Percentiles rank a stretch among this genome's conserved stretches.
These are phyloP conservation scores for Chenopodium album DNA, from an alignment of 148 eudicot species.

Conservation along the genomic window DNA sequence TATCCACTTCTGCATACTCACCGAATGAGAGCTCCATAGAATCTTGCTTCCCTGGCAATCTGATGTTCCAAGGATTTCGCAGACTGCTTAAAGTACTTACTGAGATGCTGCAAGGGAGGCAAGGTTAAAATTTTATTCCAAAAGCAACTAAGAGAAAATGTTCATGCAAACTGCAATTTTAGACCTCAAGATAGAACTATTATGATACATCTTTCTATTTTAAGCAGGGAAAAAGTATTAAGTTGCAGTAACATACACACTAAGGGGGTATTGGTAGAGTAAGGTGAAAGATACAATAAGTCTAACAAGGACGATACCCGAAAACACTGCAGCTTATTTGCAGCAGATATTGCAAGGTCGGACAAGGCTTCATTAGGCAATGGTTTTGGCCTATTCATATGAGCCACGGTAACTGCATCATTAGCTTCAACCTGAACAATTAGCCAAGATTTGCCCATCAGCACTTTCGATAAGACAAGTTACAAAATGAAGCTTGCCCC, in stretches of 20 bases:
- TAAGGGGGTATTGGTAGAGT: not conserved
- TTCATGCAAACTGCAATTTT: not conserved
- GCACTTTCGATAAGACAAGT: not conserved
- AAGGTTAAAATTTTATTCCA: not conserved
- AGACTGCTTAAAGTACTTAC: constrained; percentile 95
- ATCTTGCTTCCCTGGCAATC: constrained; percentile 91
- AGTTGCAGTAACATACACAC: not conserved
- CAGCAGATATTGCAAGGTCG: constrained; percentile 85
- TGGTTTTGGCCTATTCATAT: constrained; percentile 89
- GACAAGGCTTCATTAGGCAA: constrained; percentile 77
- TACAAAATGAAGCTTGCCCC: not conserved
- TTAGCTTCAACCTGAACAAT: constrained; percentile 78
- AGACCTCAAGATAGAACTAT: not conserved
- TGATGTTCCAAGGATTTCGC: constrained; percentile 91
- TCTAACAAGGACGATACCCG: constrained; percentile 46
- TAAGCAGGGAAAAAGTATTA: not conserved
- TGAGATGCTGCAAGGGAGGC: constrained; percentile 62
- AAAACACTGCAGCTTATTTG: constrained; percentile 90
- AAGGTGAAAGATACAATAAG: not conserved
- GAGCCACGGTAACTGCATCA: constrained; percentile 89
- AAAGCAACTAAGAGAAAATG: not conserved
- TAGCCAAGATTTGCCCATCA: constrained; percentile 13
- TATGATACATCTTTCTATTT: not conserved
- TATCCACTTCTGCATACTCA: constrained; percentile 28
- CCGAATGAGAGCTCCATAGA: constrained; percentile 98